phyloP scores from a whole-genome alignment of 2,329 filamentous ascomycete species.

The Trichoderma arundinaceum region DNA sequence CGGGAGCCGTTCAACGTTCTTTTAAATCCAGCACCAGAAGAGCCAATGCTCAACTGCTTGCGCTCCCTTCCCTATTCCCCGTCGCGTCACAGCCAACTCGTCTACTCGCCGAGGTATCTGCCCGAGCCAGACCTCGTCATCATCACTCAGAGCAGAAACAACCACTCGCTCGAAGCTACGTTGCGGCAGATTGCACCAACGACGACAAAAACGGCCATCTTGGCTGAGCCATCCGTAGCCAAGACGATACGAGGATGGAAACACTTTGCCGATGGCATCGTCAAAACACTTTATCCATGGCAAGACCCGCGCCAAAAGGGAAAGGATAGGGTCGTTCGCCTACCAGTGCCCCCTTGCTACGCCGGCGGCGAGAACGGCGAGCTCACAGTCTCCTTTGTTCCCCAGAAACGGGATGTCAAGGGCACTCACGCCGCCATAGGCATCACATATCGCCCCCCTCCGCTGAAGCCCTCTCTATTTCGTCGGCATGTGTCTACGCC shows the following conservation, averaged over 20 bases:
- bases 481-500: constrained; percentile 17
- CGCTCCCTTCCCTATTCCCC: background rate
- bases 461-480: constrained; percentile 37
- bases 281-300: constrained; percentile 55
- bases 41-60: constrained; percentile 61
- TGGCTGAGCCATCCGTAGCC: constrained; percentile 69
- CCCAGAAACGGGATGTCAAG: constrained; percentile 64
- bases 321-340: constrained; percentile 46
- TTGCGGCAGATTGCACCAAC: constrained; percentile 65
- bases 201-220: constrained; percentile 63
- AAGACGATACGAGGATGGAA: constrained; percentile 70
- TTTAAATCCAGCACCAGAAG: constrained; percentile 73
- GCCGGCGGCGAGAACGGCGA: constrained; percentile 64
- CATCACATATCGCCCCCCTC: constrained; percentile 71
- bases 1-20: constrained; percentile 66
- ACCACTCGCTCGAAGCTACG: constrained; percentile 74
- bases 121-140: constrained; percentile 54
- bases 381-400: constrained; percentile 72
- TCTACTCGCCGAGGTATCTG: constrained; percentile 56
- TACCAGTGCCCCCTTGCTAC: constrained; percentile 60
- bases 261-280: constrained; percentile 63
- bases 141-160: constrained; percentile 57
- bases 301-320: constrained; percentile 47
- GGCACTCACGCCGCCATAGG: constrained; percentile 70
- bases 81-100: constrained; percentile 50